phyloP scores from a whole-genome alignment of 768 basidiomycete genomes.

The Tricholoma saponaceum region DNA sequence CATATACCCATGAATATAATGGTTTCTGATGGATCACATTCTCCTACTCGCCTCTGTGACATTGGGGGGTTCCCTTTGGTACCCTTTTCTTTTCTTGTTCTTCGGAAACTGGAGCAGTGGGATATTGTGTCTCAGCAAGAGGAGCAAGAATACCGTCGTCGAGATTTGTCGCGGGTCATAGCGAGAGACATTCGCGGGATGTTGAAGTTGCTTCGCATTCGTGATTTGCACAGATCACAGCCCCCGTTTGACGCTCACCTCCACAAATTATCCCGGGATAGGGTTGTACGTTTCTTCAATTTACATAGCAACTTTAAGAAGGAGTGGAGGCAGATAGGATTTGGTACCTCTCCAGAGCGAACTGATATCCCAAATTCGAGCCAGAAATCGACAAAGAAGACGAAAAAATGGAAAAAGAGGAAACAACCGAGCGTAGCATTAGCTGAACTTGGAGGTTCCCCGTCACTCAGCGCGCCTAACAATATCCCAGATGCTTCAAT shows the following conservation, averaged over 20 bases:
- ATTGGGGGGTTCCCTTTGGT: constrained; percentile 7
- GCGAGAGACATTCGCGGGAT: not conserved
- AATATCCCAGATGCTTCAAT: not conserved
- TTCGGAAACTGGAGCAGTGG: constrained; percentile 10
- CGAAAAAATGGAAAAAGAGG: not conserved
- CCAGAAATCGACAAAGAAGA: not conserved
- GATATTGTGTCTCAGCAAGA: not conserved
- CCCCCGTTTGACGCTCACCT: constrained; percentile 8
- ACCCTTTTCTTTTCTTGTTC: constrained; percentile 6
- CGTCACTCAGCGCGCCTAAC: not conserved
- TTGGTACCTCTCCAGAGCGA: not conserved
- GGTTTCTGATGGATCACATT: not conserved
- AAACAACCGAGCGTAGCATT: not conserved
- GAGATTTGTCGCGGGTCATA: not conserved
- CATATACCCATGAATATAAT: not conserved
- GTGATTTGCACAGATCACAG: not conserved
- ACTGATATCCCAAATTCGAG: not conserved
- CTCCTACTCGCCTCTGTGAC: not conserved
- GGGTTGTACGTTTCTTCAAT: constrained; percentile 2
- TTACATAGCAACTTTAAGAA: not conserved
- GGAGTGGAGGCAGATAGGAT: constrained; percentile 9
- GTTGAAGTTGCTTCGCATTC: not conserved
- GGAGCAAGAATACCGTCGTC: not conserved
- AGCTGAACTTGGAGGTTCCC: not conserved
- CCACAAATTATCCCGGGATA: constrained; percentile 1